Conservation (phyloP, 192 early-diverging fungal species). For the Chytriomyces confervae region DNA sequence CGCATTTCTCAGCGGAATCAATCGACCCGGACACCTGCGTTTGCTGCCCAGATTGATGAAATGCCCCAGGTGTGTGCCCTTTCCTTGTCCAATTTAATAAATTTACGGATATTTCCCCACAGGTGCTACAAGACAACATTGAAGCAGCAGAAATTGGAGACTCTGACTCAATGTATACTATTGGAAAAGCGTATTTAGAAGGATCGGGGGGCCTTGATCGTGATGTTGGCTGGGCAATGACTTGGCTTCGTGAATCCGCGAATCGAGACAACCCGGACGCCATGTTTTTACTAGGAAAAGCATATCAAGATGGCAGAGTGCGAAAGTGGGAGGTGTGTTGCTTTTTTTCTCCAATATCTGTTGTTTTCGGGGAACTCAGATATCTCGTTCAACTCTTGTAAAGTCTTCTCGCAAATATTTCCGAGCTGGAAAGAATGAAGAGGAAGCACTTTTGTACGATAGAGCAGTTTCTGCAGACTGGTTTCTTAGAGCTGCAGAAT, state of each 20-base stretch:
- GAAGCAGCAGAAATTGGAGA: slow-evolving; percentile 35
- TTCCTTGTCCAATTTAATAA: background rate
- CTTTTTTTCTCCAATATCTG: background rate
- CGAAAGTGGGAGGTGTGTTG: slow-evolving; percentile 30
- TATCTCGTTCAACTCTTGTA: background rate
- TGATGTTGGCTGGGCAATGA: slow-evolving; percentile 13
- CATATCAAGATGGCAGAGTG: slow-evolving; percentile 10
- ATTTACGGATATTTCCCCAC: background rate
- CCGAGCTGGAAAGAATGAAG: background rate
- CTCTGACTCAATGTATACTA: slow-evolving; percentile 22
- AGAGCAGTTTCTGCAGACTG: slow-evolving; percentile 13
- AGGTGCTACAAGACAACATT: slow-evolving; percentile 17
- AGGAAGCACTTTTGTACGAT: slow-evolving; percentile 1
- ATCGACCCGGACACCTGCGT: background rate
- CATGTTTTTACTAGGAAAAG: slow-evolving; percentile 21
- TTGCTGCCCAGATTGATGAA: background rate
- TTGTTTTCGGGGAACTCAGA: background rate
- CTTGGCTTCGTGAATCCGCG: slow-evolving; percentile 21
- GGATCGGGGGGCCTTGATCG: slow-evolving; percentile 22
- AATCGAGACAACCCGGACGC: slow-evolving; percentile 6
- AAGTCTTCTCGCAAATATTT: background rate
- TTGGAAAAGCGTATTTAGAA: slow-evolving; percentile 25
- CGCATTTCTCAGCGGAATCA: background rate
- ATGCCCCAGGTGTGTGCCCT: background rate
- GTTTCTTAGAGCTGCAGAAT: slow-evolving; percentile 6